These are phyloP conservation scores for apple (Malus domestica) DNA, from an alignment of 306 rosid species.

Conservation along the genomic window ASM211411v1 NC_041805.1:9596001-9596500, in stretches of 20 bases:
- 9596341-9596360: not conserved
- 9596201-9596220: not conserved
- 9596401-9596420: not conserved
- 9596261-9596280: not conserved
- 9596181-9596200: not conserved
- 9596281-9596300: not conserved
- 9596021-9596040: not conserved
- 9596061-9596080: not conserved
- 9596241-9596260: conserved; percentile 3
- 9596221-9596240: not conserved
- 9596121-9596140: not conserved
- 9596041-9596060: not conserved
- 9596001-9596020: not conserved
- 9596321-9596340: not conserved
- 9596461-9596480: not conserved
- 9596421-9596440: not conserved
- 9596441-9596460: not conserved
- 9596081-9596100: not conserved
- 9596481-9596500: too few species aligned
- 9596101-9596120: not conserved
- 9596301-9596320: not conserved
- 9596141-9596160: not conserved
- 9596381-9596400: not conserved
- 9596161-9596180: not conserved
- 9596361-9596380: too few species aligned